phyloP scores from a whole-genome alignment of 768 basidiomycete genomes.

The Boletus bicolor region DNA sequence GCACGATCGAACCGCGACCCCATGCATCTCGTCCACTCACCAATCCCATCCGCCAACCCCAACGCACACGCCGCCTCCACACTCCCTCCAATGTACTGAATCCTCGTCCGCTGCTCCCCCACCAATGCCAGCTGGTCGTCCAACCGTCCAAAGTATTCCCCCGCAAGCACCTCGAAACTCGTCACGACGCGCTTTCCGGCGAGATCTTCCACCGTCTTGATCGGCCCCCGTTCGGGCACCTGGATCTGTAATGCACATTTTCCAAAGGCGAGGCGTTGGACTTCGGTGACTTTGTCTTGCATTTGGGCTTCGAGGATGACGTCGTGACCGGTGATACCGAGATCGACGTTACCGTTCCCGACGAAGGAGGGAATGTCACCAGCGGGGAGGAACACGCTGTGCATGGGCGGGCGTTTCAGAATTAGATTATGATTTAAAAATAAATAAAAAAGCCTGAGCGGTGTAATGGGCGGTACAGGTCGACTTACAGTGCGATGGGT shows the following conservation, averaged over 20 bases:
- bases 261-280: slow-evolving; percentile 85
- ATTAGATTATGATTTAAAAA: no score
- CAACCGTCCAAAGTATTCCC: slow-evolving; percentile 66
- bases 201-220: slow-evolving; percentile 73
- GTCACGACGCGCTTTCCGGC: slow-evolving; percentile 93
- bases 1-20: background rate
- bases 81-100: slow-evolving; percentile 96
- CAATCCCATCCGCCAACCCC: slow-evolving; percentile 95
- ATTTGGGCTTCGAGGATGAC: slow-evolving; percentile 90
- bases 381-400: slow-evolving; percentile 93
- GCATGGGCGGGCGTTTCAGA: no score
- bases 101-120: slow-evolving; percentile 64
- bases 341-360: slow-evolving; percentile 92
- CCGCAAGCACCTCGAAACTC: slow-evolving; percentile 88
- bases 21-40: slow-evolving; percentile 40
- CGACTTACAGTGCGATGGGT: slow-evolving; percentile 82
- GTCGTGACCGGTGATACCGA: slow-evolving; percentile 98
- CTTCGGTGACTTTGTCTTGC: slow-evolving; percentile 71
- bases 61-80: slow-evolving; percentile 98
- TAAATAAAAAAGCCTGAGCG: background rate
- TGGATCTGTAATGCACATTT: slow-evolving; percentile 90
- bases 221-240: slow-evolving; percentile 72
- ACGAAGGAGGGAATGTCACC: slow-evolving; percentile 98
- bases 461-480: background rate
- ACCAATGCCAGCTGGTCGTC: slow-evolving; percentile 54